phyloP scores from a whole-genome alignment of 441 rosid genomes.

The Syzygium syzygioides region DNA sequence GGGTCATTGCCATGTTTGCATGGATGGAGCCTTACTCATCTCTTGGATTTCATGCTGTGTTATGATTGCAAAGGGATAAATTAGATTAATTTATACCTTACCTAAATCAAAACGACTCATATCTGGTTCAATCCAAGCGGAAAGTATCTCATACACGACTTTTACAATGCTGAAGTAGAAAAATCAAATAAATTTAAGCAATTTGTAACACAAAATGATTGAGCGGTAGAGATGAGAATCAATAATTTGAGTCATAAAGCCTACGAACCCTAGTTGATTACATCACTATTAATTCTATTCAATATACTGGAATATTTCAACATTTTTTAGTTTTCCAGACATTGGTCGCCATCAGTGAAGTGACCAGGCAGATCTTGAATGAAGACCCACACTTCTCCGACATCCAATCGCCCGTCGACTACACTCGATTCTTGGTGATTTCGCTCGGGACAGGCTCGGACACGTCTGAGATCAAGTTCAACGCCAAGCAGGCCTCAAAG shows the following conservation, averaged over 20 bases:
- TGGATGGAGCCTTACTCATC: too few relatives aligned
- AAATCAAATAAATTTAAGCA: background rate
- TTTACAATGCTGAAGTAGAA: background rate
- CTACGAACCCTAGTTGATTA: background rate
- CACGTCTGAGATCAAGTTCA: constrained; percentile 20
- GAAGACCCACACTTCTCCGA: background rate
- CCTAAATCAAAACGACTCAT: background rate
- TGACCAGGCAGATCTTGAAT: background rate
- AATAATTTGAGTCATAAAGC: background rate
- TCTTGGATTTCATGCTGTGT: too few relatives aligned
- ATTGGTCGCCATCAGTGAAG: background rate
- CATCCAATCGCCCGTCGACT: constrained; percentile 11
- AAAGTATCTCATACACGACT: background rate
- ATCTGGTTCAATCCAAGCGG: background rate
- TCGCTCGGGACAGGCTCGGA: constrained; percentile 32
- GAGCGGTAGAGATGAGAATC: background rate
- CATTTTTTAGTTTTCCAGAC: background rate
- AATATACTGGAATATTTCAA: background rate
- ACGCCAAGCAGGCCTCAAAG: constrained; percentile 22
- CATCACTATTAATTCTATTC: background rate
- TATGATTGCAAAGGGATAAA: too few relatives aligned
- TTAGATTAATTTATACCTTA: too few relatives aligned
- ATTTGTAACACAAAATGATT: background rate
- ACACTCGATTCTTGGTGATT: constrained; percentile 20
- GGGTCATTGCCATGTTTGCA: too few relatives aligned